A percentile compares a stretch with the other conserved stretches of the same genome.
These are phyloP conservation scores for Botrytis fragariae DNA, from an alignment of 2,329 filamentous ascomycete genomes.

Conservation along the genomic window DNA sequence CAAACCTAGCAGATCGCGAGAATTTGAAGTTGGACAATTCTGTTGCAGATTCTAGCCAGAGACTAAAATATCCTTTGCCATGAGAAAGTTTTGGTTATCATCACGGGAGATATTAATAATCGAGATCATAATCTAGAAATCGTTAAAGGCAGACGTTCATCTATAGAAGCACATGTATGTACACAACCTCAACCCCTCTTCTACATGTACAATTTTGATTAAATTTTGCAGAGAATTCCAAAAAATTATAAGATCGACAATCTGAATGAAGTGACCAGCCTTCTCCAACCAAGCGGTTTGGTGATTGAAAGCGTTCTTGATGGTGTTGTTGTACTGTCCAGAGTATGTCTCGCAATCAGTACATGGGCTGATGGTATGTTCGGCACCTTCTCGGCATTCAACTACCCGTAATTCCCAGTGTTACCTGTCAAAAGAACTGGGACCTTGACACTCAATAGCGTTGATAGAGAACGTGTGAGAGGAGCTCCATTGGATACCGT, in stretches of 20 bases:
- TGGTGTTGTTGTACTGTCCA: not conserved
- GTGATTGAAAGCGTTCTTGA: not conserved
- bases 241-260: not conserved
- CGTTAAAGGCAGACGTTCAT: not conserved
- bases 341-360: too few relatives aligned
- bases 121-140: too few relatives aligned
- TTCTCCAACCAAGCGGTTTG: not conserved
- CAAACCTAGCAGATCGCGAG: not conserved
- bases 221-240: not conserved
- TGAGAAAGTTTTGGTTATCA: not conserved
- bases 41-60: not conserved
- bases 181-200: not conserved
- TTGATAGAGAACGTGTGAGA: too few relatives aligned
- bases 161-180: not conserved
- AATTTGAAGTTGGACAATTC: not conserved
- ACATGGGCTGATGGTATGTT: too few relatives aligned
- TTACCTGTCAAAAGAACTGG: too few relatives aligned
- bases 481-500: too few relatives aligned
- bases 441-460: too few relatives aligned
- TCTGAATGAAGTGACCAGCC: not conserved
- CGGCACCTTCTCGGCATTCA: too few relatives aligned
- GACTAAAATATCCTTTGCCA: not conserved
- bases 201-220: not conserved
- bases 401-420: too few relatives aligned
- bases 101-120: not conserved